A percentile compares a stretch with the other conserved stretches of the same genome.
Conservation (phyloP, 441 rosid species). For the Aquilaria agallochum region DNA sequence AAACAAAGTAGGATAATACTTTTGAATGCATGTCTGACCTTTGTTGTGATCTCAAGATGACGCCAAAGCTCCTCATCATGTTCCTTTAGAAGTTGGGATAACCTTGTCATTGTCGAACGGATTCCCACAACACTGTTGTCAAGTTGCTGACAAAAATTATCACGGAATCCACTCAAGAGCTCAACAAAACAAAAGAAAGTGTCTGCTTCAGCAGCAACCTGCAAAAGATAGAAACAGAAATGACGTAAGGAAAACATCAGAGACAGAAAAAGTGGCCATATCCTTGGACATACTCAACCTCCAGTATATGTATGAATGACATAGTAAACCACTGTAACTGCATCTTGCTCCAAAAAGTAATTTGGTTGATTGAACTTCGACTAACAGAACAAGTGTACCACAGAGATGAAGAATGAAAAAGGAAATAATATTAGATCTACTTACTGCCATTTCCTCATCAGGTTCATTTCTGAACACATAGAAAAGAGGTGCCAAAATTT, state of each 20-base stretch:
- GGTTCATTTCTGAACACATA: slow-evolving; percentile 84
- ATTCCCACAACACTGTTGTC: slow-evolving; percentile 97
- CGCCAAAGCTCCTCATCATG: slow-evolving; percentile 99
- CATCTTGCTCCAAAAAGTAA: background rate
- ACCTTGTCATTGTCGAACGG: slow-evolving; percentile 79
- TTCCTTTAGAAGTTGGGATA: slow-evolving; percentile 83
- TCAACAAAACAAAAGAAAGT: slow-evolving; percentile 95
- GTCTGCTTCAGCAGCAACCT: slow-evolving; percentile 90
- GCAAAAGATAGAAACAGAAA: slow-evolving; percentile 32
- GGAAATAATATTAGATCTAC: slow-evolving; percentile 18
- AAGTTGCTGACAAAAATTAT: slow-evolving; percentile 95
- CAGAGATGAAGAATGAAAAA: slow-evolving; percentile 9
- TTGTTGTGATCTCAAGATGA: slow-evolving; percentile 94
- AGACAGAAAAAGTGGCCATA: background rate
- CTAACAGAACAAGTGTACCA: slow-evolving; percentile 8
- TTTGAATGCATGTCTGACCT: slow-evolving; percentile 44
- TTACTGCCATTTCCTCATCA: slow-evolving; percentile 81
- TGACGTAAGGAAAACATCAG: slow-evolving; percentile 13
- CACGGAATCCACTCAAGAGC: slow-evolving; percentile 93
- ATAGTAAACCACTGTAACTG: slow-evolving; percentile 1
- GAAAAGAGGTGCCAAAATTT: slow-evolving; percentile 84
- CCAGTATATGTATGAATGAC: background rate
- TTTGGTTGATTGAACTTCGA: background rate
- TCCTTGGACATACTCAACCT: background rate
- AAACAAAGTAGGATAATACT: background rate